phyloP scores from a whole-genome alignment of 2,329 filamentous ascomycete genomes.

The Cyclaneusma minus region DNA sequence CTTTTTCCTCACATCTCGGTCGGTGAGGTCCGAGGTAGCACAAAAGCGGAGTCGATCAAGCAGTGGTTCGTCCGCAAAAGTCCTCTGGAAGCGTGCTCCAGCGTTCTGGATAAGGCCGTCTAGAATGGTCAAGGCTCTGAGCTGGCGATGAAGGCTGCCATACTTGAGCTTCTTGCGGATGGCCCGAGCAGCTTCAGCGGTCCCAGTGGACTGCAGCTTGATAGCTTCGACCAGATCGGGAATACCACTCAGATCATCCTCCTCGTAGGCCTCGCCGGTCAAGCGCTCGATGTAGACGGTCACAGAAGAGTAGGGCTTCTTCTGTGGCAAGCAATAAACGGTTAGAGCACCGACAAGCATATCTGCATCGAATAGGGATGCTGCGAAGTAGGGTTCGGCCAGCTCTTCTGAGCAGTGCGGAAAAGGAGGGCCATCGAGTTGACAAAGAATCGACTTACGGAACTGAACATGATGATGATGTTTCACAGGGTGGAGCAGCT shows the following conservation, averaged over 20 bases:
- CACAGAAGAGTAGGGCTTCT: conserved; percentile 86
- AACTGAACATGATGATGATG: too few relatives aligned
- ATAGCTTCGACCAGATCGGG: conserved; percentile 91
- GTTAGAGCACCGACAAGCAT: too few relatives aligned
- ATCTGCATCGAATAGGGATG: too few relatives aligned
- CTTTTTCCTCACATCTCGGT: conserved; percentile 74
- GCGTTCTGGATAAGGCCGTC: conserved; percentile 94
- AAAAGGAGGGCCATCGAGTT: too few relatives aligned
- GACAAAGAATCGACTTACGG: too few relatives aligned
- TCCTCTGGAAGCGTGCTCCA: conserved; percentile 69
- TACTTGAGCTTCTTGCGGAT: conserved; percentile 98
- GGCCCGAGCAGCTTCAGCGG: conserved; percentile 77
- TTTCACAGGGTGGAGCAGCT: too few relatives aligned
- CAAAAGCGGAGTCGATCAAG: conserved; percentile 83
- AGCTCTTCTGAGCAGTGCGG: too few relatives aligned
- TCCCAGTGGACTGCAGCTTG: conserved; percentile 72
- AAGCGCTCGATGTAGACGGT: conserved; percentile 85
- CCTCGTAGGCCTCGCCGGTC: conserved; percentile 77
- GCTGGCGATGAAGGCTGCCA: conserved; percentile 81
- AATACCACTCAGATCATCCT: conserved; percentile 83
- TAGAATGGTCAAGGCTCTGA: conserved; percentile 74
- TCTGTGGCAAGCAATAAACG: too few relatives aligned
- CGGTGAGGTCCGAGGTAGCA: conserved; percentile 70
- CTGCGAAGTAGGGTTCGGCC: too few relatives aligned
- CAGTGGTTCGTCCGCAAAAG: conserved; percentile 79